Evolutionary conservation across 176 grass and related monocot species (phyloP).

Genomic region (Stipa capillata): DNA sequence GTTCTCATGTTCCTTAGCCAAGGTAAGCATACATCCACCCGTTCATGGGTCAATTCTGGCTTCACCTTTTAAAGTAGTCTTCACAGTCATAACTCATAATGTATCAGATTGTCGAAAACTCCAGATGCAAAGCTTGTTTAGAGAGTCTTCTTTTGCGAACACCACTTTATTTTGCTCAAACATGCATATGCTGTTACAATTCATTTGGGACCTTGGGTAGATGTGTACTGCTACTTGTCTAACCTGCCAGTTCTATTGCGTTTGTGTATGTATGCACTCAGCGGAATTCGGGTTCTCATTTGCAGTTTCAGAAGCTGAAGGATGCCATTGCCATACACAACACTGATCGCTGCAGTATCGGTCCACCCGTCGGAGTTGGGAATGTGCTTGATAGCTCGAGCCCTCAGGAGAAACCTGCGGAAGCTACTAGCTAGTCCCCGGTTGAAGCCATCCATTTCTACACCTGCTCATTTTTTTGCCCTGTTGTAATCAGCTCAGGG

Average conservation of each 20-base stretch:
- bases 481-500: conserved; percentile 22
- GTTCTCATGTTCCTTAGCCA: conserved; percentile 95
- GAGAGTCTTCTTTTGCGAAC: neutral
- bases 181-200: too few relatives aligned
- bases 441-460: conserved; percentile 10
- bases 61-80: neutral
- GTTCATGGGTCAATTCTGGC: neutral
- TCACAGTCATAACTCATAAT: neutral
- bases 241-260: too few relatives aligned
- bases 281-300: neutral
- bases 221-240: too few relatives aligned
- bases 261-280: neutral
- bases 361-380: conserved; percentile 40
- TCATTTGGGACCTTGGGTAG: too few relatives aligned
- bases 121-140: conserved; percentile 1
- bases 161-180: neutral
- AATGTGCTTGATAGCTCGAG: conserved; percentile 41
- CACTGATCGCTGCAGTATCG: conserved; percentile 83
- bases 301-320: conserved; percentile 85
- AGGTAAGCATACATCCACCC: conserved; percentile 28
- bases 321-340: conserved; percentile 68
- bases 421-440: conserved; percentile 69
- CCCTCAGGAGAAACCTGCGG: conserved; percentile 47
- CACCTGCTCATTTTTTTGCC: neutral
- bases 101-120: neutral